Evolutionary conservation across 179 eudicot genomes (phyloP), one percentile per base, ranked within the genome.

Genomic region (Monotropa hypopitys): DNA sequence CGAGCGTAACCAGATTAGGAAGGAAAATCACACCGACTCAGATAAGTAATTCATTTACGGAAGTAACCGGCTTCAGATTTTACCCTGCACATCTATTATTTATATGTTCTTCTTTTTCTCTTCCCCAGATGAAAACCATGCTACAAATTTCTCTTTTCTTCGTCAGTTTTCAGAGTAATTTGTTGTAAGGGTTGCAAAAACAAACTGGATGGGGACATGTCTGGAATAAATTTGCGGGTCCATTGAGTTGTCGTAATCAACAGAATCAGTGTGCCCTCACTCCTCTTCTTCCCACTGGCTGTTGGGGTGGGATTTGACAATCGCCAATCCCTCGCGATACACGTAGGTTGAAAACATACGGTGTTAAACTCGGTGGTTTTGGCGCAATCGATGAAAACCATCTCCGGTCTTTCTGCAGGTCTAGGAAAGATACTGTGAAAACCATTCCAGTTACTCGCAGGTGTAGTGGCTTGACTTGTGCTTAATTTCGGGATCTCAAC

Each of bases 281-380:
- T 0, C 97, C 99, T 21, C 80, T 96, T 77, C 96, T 96, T 50
- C 90, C 99, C 16, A 96, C 93, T 0, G 98, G 85, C 45, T 96
- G 99, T 98, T 96, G 99, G 99, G 99, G 93, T 47, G 97, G 96
- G 67, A 84, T 89, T 33, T 96, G 90, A 97, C 99, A 96, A 75
- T 96, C 99, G 7, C 98, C 99, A 0, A 85, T 87, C 54, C 79
- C 89, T 1, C 90, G 98, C 7, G 99, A 96, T 53, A 75, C 86
- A 11, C 83, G 82, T n/a, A 89, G 93, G 79, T 77, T 96, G 84
- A 88, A 87, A 86, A 57, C 83, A 13, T 96, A 90, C 69, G 98
- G 98, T 6, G 80, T 91, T 8, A 76, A 78, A 16, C 80, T 93
- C n/a, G 84, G 93, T 12, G 89, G 92, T 67, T 84, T 93, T 65